Percentiles rank a stretch among this genome's conserved stretches.
phyloP scores from a whole-genome alignment of 805 yeast genomes.

The Blastobotrys mokoenaii region DNA sequence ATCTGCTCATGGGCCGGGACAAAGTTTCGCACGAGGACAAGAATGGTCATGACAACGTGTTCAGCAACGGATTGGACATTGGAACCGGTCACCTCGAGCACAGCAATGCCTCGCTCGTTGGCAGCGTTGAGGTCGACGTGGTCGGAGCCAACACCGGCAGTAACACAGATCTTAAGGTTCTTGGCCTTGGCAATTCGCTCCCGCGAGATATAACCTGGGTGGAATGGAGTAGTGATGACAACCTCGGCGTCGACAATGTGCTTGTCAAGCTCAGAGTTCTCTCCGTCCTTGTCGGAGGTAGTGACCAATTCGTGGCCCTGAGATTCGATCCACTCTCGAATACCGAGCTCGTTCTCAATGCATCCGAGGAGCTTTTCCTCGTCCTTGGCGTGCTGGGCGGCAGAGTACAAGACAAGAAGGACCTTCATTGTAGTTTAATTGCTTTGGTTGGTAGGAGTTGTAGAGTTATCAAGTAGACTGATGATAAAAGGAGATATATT shows the following conservation, averaged over 20 bases:
- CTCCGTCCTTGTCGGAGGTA: conserved; percentile 64
- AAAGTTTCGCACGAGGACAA: conserved; percentile 64
- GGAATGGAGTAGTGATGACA: conserved; percentile 76
- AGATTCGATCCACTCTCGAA: conserved; percentile 52
- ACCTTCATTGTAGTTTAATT: conserved; percentile 29
- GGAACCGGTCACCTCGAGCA: conserved; percentile 75
- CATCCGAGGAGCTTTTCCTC: conserved; percentile 59
- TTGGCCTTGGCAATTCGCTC: conserved; percentile 63
- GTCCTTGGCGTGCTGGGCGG: conserved; percentile 49
- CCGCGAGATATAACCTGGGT: conserved; percentile 65
- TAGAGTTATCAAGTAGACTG: too few relatives aligned
- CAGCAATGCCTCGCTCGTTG: conserved; percentile 55
- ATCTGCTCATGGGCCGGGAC: conserved; percentile 72
- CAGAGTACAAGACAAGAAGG: conserved; percentile 51
- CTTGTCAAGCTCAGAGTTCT: conserved; percentile 48
- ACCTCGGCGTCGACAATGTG: conserved; percentile 66
- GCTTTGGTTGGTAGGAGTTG: too few relatives aligned
- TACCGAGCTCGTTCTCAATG: conserved; percentile 68
- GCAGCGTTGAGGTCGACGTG: conserved; percentile 69
- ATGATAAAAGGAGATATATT: too few relatives aligned
- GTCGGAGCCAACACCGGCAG: conserved; percentile 84
- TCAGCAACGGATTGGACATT: conserved; percentile 77
- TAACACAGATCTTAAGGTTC: conserved; percentile 55
- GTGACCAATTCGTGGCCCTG: conserved; percentile 61
- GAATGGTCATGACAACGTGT: conserved; percentile 67